Percentiles rank a stretch among this genome's conserved stretches.
These are phyloP conservation scores for Tremellales sp. DNA, from an alignment of 1,284 basidiomycete species.

Conservation along the genomic window DNA sequence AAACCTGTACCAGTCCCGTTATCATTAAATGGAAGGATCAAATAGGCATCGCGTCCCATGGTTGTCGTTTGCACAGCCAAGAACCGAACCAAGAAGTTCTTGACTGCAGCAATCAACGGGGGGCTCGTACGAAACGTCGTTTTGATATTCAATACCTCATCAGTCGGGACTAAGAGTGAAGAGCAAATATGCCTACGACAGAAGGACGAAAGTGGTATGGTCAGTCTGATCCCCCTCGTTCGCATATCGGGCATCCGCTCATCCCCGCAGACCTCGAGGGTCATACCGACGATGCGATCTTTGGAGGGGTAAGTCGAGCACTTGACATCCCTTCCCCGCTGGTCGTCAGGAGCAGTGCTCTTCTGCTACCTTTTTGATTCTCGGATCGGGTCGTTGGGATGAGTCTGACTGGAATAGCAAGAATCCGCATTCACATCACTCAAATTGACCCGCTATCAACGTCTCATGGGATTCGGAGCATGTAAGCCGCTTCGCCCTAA, in stretches of 20 bases:
- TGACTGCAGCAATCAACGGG: too few relatives aligned
- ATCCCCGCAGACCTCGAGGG: constrained; percentile 30
- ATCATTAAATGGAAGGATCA: too few relatives aligned
- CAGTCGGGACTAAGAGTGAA: not conserved
- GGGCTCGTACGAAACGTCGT: too few relatives aligned
- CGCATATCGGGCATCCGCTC: not conserved
- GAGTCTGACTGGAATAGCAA: constrained; percentile 22
- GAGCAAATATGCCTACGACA: constrained; percentile 7
- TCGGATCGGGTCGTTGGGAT: not conserved
- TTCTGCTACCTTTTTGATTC: not conserved
- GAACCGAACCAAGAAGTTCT: too few relatives aligned
- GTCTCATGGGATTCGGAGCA: constrained; percentile 75
- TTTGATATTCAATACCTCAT: too few relatives aligned
- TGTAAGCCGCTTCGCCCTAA: constrained; percentile 55
- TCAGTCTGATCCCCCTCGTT: constrained; percentile 8
- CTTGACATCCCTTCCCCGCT: too few relatives aligned
- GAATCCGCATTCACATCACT: constrained; percentile 78
- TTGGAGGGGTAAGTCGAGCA: constrained; percentile 36
- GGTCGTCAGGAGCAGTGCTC: not conserved
- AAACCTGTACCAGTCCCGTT: too few relatives aligned
- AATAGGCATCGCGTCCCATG: too few relatives aligned
- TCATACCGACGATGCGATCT: constrained; percentile 41
- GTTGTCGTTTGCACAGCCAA: too few relatives aligned
- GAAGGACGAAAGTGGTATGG: constrained; percentile 32
- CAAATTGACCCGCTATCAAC: constrained; percentile 68